Evolutionary conservation across 371 early-diverging fungal genomes (phyloP), one percentile per base, ranked within the genome.

Genomic region (Mortierella sp.): DNA sequence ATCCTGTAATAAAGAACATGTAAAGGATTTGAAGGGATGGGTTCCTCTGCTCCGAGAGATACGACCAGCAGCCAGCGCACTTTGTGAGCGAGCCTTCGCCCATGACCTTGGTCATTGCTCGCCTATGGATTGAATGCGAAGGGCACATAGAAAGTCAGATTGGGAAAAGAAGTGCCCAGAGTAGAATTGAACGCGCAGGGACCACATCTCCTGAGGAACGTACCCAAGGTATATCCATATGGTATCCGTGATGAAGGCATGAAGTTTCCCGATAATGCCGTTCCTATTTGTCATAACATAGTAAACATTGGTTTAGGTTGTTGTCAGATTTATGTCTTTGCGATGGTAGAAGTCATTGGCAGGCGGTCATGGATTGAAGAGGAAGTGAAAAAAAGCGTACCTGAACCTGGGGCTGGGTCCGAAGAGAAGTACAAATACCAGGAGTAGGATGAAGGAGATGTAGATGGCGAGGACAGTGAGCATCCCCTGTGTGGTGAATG

Each of bases 351-450:
- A 0, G 8, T 32, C 35, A 43, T 14, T 3, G 46, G 0, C 27
- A 43, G 8, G 24, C 46, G 43, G 41, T 12, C 46, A 46, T 12
- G 29, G 21, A 38, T 32, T 14, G 27, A 24, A n/a, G 35, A 32
- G 18, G 5, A 6, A 51, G 27, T 29, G 11, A 24, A 46, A 14
- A 16, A 3, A 41, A 41, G 75, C 77, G 44, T 81, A 89, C 71
- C 89, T 88, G 77, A 90, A 90, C 77, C 87, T 81, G 60, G 90
- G 90, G 72, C 87, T 89, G 46, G 89, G 91, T 10, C 91, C 91
- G 41, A 90, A 89, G n/a, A 90, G 75, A 72, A 90, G 84, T 18
- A 90, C 79, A 76, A 88, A 90, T 72, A 90, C 89, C 84, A 88
- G 81, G 54, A 79, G 35, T 65, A 84, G 72, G 77, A 84, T 81